These are phyloP conservation scores for Amanita rubescens DNA, from an alignment of 768 basidiomycete species.

Conservation along the genomic window DNA sequence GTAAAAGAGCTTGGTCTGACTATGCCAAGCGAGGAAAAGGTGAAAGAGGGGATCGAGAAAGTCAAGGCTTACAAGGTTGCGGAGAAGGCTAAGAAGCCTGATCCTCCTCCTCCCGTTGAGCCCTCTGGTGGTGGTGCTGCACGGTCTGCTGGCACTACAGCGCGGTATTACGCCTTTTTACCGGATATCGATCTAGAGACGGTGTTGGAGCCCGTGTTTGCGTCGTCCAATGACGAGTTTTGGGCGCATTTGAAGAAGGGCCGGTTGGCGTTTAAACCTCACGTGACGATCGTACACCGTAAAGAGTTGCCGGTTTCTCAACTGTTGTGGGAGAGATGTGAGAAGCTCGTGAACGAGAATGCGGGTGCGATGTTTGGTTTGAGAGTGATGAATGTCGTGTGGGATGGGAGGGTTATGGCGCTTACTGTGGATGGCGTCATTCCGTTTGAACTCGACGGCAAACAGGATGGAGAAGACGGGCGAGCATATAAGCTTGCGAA, in stretches of 20 bases:
- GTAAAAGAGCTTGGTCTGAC: conserved; percentile 46
- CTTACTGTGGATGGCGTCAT: conserved; percentile 58
- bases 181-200: conserved; percentile 60
- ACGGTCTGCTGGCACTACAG: no score
- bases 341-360: conserved; percentile 29
- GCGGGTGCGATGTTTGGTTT: conserved; percentile 42
- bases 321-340: conserved; percentile 44
- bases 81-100: conserved; percentile 17
- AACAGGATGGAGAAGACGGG: conserved; percentile 8
- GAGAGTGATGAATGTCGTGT: conserved; percentile 55
- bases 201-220: conserved; percentile 38
- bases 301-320: conserved; percentile 29
- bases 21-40: conserved; percentile 44
- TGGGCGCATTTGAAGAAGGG: conserved; percentile 40
- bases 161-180: conserved; percentile 73
- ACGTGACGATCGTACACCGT: conserved; percentile 81
- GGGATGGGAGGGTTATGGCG: conserved; percentile 49
- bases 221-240: conserved; percentile 28
- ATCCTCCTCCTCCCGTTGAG: no score
- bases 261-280: conserved; percentile 55
- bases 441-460: conserved; percentile 13
- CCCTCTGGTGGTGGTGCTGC: no score
- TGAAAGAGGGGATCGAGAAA: conserved; percentile 49
- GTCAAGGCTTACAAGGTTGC: conserved; percentile 30
- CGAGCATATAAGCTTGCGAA: not conserved